Evolutionary conservation across 2,329 filamentous ascomycete species (phyloP), one percentile per base, ranked within the genome.

Genomic region (Aaosphaeria arxii): DNA sequence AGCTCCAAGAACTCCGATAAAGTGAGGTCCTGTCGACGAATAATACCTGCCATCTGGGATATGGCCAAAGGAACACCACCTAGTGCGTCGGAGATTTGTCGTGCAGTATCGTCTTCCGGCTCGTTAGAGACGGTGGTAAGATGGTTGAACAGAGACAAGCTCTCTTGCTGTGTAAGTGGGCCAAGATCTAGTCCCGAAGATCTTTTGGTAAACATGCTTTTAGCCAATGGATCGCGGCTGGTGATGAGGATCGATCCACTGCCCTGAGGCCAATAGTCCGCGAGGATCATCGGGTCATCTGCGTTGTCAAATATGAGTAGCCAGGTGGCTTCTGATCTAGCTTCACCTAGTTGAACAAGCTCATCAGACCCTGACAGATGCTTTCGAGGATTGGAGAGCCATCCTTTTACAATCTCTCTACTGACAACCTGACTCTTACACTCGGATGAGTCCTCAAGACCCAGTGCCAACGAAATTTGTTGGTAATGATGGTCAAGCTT

Each of bases 31-130:
- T 48, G 32, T 9, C 46, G 42, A 5, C 32, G 41, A 43, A 58
- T 58, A 35, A 58, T 44, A n/a, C 51, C 46, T 17, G 52, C 55
- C 51, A 58, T 59, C 32, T 59, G 57, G 5, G 55, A 52, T 11
- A 59, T 33, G 24, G 55, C 55, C 1, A 59, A 39, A 32, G 57
- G 57, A 6, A 59, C 30, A 11, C 39, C 39, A n/a, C 39, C 39
- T 7, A 40, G 39, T 7, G 9, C 24, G 7, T 40, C 24, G 7
- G 7, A 7, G 7, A 40, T 40, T 7, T 17, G 7, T 11, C 39
- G 7, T 7, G 32, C 32, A 35, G 7, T n/a, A 24, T 17, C 39
- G 17, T 40, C 39, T 28, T 40, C 39, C 24, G 9, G 39, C 24
- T 40, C 24, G 32, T 35, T n/a, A 7, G 32, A 35, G n/a, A 7